Evolutionary conservation across 805 yeast genomes (phyloP).

Genomic region (Lipomyces yamadae): DNA sequence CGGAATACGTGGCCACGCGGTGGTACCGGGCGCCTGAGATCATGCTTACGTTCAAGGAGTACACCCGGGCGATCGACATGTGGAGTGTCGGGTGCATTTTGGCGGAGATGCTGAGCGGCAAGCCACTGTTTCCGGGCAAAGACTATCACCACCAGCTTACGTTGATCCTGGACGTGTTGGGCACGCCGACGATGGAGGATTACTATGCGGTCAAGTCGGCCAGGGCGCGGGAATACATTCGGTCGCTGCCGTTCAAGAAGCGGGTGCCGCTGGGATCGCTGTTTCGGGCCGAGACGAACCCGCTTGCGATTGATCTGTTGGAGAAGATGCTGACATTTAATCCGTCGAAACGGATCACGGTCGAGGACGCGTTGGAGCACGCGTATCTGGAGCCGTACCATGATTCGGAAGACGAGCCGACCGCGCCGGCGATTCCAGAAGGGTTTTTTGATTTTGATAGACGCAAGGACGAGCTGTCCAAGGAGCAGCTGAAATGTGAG

Average conservation of each 20-base stretch:
- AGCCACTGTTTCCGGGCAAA: constrained; percentile 90
- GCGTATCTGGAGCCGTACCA: constrained; percentile 88
- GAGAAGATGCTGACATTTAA: constrained; percentile 78
- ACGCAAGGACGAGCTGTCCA: constrained; percentile 74
- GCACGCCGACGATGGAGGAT: constrained; percentile 85
- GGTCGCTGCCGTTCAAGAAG: constrained; percentile 73
- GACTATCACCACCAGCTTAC: constrained; percentile 91
- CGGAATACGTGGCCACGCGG: constrained; percentile 96
- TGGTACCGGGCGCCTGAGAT: constrained; percentile 99
- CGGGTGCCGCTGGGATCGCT: constrained; percentile 58
- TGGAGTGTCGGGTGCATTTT: constrained; percentile 97
- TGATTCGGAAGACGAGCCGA: constrained; percentile 93
- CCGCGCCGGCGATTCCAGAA: constrained; percentile 77
- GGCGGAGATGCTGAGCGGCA: constrained; percentile 85
- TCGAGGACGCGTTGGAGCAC: constrained; percentile 80
- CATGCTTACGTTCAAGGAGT: constrained; percentile 91
- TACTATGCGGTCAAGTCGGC: constrained; percentile 60
- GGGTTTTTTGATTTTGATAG: constrained; percentile 90
- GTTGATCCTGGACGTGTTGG: constrained; percentile 80
- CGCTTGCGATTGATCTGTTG: constrained; percentile 70
- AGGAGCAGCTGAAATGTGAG: constrained; percentile 70
- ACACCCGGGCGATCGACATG: constrained; percentile 92
- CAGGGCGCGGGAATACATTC: constrained; percentile 86
- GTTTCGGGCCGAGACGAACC: constrained; percentile 54
- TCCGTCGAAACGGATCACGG: constrained; percentile 81